These are phyloP conservation scores for Pseudotsuga menziesii DNA, from an alignment of 75 land plant genomes.

Conservation along the genomic window DNA sequence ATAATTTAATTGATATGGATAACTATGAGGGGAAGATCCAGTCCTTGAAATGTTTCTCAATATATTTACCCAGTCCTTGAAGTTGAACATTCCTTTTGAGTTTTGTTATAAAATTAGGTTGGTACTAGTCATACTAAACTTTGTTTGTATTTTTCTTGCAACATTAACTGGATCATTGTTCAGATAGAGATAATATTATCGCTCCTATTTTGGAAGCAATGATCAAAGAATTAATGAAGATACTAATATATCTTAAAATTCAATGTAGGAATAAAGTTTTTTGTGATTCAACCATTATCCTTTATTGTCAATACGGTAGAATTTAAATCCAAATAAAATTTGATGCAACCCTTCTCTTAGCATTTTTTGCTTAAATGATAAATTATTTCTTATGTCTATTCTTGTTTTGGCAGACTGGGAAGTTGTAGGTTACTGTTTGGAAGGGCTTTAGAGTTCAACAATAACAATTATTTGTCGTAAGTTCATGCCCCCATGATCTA, in stretches of 20 bases:
- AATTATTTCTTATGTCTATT: neutral
- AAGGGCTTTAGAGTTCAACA: conserved; percentile 2
- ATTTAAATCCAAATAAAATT: neutral
- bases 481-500: neutral
- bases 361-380: neutral
- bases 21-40: too few species aligned
- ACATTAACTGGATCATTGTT: neutral
- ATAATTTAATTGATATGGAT: too few species aligned
- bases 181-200: conserved; percentile 6
- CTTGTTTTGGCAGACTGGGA: neutral
- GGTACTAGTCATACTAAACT: neutral
- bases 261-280: conserved; percentile 42
- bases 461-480: conserved; percentile 11
- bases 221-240: conserved; percentile 20
- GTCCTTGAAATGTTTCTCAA: too few species aligned
- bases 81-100: conserved; percentile 64
- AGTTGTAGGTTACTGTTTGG: conserved; percentile 4
- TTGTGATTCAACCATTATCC: conserved; percentile 43
- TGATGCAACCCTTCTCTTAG: neutral
- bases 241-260: conserved; percentile 43
- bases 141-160: neutral
- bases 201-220: conserved; percentile 24
- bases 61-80: too few species aligned
- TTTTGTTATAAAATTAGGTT: conserved; percentile 62
- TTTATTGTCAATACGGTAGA: conserved; percentile 38